phyloP scores from a whole-genome alignment of 345 rosid genomes.

The Populus nigra region DNA sequence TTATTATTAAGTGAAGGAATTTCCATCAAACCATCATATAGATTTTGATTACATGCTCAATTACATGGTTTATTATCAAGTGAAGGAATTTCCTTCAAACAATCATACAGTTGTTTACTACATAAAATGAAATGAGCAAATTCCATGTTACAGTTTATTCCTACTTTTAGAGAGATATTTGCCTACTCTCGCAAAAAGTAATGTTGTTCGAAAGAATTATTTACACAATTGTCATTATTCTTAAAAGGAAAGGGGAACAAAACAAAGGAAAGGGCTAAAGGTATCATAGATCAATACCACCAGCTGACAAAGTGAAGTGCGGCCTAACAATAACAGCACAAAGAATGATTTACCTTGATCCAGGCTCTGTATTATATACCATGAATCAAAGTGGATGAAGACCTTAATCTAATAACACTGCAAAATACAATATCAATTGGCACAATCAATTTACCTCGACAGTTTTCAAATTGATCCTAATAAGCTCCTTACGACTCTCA shows the following conservation, averaged over 20 bases:
- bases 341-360: neutral
- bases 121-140: neutral
- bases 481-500: constrained; percentile 97
- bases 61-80: neutral
- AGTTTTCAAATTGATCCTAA: constrained; percentile 87
- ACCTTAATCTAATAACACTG: neutral
- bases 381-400: neutral
- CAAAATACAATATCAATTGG: neutral
- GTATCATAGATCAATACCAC: neutral
- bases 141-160: neutral
- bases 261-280: neutral
- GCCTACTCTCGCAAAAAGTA: neutral
- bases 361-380: neutral
- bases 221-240: neutral
- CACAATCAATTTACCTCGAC: constrained; percentile 65
- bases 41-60: neutral
- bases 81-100: neutral
- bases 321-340: neutral
- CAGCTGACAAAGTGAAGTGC: neutral
- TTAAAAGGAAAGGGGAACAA: neutral
- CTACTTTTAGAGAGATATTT: no score
- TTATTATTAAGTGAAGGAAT: neutral
- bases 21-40: neutral
- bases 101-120: neutral
- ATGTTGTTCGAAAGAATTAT: neutral